Evolutionary conservation across 2,329 filamentous ascomycete genomes (phyloP).

Genomic region (Venturia nashicola): DNA sequence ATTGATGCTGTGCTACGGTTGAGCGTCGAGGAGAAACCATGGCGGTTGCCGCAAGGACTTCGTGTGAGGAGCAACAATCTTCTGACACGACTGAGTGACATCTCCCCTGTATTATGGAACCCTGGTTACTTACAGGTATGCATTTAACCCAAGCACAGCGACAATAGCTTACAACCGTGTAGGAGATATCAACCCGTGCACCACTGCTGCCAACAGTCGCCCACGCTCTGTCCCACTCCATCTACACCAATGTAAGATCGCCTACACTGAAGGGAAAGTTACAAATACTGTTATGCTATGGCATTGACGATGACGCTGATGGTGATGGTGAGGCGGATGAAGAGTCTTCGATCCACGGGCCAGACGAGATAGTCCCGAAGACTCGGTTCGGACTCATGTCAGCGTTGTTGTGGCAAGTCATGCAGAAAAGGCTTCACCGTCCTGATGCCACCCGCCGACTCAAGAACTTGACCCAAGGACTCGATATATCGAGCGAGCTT

Average conservation of each 20-base stretch:
- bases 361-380: neutral
- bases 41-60: constrained; percentile 11
- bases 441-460: neutral
- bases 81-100: constrained; percentile 22
- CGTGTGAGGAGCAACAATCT: constrained; percentile 21
- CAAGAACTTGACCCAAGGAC: neutral
- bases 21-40: constrained; percentile 20
- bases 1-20: constrained; percentile 25
- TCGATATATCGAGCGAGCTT: neutral
- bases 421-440: neutral
- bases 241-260: constrained; percentile 12
- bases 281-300: neutral
- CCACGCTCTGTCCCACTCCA: constrained; percentile 13
- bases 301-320: neutral
- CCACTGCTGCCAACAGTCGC: constrained; percentile 13
- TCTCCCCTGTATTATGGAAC: constrained; percentile 29
- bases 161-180: neutral
- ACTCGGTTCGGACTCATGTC: neutral
- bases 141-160: neutral
- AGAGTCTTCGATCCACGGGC: neutral
- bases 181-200: constrained; percentile 13
- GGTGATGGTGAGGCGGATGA: neutral
- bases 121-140: constrained; percentile 23
- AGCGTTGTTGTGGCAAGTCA: neutral
- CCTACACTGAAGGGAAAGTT: constrained; percentile 11